phyloP scores from a whole-genome alignment of 805 yeast species.

The Metschnikowia sp. region DNA sequence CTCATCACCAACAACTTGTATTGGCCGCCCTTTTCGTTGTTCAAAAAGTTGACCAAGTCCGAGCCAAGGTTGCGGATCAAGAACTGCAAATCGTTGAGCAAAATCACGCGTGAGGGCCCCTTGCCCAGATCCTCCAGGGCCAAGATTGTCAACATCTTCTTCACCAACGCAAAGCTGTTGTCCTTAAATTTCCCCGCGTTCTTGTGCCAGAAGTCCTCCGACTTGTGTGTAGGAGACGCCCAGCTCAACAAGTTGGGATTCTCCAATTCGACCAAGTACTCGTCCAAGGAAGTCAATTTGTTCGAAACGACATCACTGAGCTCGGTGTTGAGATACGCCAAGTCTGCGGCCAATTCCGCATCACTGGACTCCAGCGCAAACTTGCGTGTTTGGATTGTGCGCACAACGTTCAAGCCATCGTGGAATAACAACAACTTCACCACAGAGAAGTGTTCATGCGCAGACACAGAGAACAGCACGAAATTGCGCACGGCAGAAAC shows the following conservation, averaged over 20 bases:
- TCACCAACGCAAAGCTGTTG: constrained; percentile 69
- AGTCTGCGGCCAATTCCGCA: constrained; percentile 79
- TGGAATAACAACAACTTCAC: constrained; percentile 71
- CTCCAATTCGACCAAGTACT: constrained; percentile 79
- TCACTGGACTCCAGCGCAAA: constrained; percentile 70
- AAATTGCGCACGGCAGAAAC: constrained; percentile 69
- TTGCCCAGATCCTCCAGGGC: constrained; percentile 22
- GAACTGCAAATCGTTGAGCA: constrained; percentile 42
- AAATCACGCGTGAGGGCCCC: constrained; percentile 28
- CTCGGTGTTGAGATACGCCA: constrained; percentile 53
- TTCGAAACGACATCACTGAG: constrained; percentile 66
- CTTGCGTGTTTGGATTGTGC: constrained; percentile 75
- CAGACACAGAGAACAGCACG: constrained; percentile 32
- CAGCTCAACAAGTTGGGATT: constrained; percentile 74
- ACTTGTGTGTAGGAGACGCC: constrained; percentile 84
- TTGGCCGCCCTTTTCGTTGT: constrained; percentile 47
- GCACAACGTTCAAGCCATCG: constrained; percentile 67
- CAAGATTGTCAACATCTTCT: constrained; percentile 55
- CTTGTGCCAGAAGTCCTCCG: constrained; percentile 86
- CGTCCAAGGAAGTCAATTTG: constrained; percentile 87
- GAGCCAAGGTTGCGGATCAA: constrained; percentile 40
- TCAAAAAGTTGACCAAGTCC: constrained; percentile 36
- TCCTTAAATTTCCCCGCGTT: constrained; percentile 75
- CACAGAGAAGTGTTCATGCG: constrained; percentile 40
- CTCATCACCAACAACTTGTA: constrained; percentile 79